Percentiles rank a stretch among this genome's conserved stretches.
phyloP scores from a whole-genome alignment of 2,329 filamentous ascomycete species.

The Westerdykella aurantiaca region DNA sequence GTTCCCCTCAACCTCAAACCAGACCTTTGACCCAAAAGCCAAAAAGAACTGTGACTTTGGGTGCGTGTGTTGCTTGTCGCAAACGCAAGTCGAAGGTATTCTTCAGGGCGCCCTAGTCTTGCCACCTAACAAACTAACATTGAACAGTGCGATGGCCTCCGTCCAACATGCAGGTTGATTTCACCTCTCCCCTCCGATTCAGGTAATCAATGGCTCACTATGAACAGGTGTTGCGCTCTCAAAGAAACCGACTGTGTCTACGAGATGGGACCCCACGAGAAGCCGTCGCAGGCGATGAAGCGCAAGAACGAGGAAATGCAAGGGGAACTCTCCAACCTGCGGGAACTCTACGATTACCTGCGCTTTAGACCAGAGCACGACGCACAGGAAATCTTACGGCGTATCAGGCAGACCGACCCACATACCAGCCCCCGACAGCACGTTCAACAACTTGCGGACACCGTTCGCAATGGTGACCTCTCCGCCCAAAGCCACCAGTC shows the following conservation, averaged over 20 bases:
- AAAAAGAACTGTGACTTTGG: slow-evolving; percentile 31
- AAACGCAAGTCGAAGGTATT: slow-evolving; percentile 30
- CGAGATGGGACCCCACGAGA: slow-evolving; percentile 32
- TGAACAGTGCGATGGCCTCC: slow-evolving; percentile 23
- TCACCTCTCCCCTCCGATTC: too few relatives aligned
- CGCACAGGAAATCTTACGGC: slow-evolving; percentile 22
- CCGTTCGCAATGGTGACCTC: slow-evolving; percentile 17
- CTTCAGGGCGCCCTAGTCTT: not conserved
- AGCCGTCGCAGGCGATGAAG: slow-evolving; percentile 33
- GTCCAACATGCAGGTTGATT: slow-evolving; percentile 18
- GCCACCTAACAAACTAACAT: not conserved
- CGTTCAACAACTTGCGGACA: slow-evolving; percentile 24
- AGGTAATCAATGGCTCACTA: too few relatives aligned
- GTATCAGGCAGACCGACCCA: slow-evolving; percentile 19
- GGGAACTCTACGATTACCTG: slow-evolving; percentile 28
- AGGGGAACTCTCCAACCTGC: slow-evolving; percentile 27
- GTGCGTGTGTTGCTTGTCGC: slow-evolving; percentile 31
- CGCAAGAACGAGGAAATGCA: slow-evolving; percentile 35
- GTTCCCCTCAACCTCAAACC: slow-evolving; percentile 14
- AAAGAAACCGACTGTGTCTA: slow-evolving; percentile 30
- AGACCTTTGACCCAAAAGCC: slow-evolving; percentile 24
- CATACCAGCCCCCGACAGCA: slow-evolving; percentile 16
- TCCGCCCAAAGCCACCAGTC: slow-evolving; percentile 5
- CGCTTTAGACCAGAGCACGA: slow-evolving; percentile 26
- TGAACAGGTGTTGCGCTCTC: slow-evolving; percentile 21